These are phyloP conservation scores for Pichia sp. DNA, from an alignment of 1,139 yeast species.

Conservation along the genomic window DNA sequence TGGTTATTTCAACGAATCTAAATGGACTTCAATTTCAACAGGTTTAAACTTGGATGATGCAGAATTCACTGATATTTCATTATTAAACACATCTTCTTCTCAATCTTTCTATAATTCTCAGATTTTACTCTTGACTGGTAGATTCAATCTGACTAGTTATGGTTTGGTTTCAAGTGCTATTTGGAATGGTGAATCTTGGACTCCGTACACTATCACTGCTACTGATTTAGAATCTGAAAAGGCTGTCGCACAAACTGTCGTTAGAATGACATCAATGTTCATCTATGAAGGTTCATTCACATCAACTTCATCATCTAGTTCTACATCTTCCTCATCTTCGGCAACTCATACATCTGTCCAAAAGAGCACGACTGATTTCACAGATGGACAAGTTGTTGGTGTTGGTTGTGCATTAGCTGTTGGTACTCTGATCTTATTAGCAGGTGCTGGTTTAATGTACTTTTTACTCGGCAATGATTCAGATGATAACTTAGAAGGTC, in stretches of 20 bases:
- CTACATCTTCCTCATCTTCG: constrained; percentile 18
- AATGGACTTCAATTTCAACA: constrained; percentile 42
- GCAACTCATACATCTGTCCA: constrained; percentile 17
- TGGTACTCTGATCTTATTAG: constrained; percentile 71
- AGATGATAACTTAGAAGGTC: constrained; percentile 29
- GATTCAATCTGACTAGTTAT: constrained; percentile 45
- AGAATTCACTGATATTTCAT: constrained; percentile 41
- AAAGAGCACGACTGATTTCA: constrained; percentile 31
- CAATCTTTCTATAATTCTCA: constrained; percentile 40
- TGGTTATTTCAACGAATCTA: constrained; percentile 48
- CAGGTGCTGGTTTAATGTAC: constrained; percentile 59
- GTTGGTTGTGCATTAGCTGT: constrained; percentile 86
- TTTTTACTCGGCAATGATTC: constrained; percentile 46
- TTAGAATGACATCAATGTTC: constrained; percentile 33
- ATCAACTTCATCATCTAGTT: constrained; percentile 22
- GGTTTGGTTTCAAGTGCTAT: constrained; percentile 69
- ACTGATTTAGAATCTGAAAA: constrained; percentile 19
- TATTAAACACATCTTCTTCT: constrained; percentile 33
- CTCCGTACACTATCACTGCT: constrained; percentile 55
- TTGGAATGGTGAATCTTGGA: constrained; percentile 70
- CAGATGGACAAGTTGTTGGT: constrained; percentile 81
- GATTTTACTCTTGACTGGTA: constrained; percentile 63
- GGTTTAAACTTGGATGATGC: constrained; percentile 33
- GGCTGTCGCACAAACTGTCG: constrained; percentile 37
- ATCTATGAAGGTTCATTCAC: constrained; percentile 26